phyloP scores from a whole-genome alignment of 1,284 basidiomycete species.

The Ganoderma lucidum region DNA sequence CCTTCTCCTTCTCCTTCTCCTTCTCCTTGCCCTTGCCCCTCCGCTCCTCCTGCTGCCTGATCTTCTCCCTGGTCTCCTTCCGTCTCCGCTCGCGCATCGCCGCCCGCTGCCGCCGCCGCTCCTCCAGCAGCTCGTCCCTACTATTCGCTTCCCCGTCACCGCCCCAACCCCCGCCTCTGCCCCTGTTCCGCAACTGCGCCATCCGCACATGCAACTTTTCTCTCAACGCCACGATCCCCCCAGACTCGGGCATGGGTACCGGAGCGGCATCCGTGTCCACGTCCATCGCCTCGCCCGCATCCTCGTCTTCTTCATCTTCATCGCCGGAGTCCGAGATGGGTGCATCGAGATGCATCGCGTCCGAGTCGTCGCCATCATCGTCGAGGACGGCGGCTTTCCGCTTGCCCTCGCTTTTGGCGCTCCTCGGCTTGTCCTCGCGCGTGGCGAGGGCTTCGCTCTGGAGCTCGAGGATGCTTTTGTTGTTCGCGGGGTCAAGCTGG shows the following conservation, averaged over 20 bases:
- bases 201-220: conserved; percentile 85
- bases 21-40: conserved; percentile 58
- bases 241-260: conserved; percentile 74
- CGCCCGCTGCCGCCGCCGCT: conserved; percentile 77
- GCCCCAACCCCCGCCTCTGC: conserved; percentile 52
- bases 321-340: conserved; percentile 40
- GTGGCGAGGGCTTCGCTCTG: conserved; percentile 60
- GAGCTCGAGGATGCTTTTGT: conserved; percentile 83
- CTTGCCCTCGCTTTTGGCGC: conserved; percentile 53
- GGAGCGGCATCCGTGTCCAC: conserved; percentile 37
- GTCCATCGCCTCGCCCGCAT: conserved; percentile 39
- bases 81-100: conserved; percentile 84
- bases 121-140: conserved; percentile 84
- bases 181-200: conserved; percentile 60
- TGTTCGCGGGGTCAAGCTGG: conserved; percentile 87
- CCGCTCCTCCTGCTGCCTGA: conserved; percentile 62
- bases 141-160: conserved; percentile 57
- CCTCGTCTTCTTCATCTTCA: conserved; percentile 40
- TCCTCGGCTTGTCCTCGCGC: conserved; percentile 36
- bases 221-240: conserved; percentile 76
- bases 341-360: conserved; percentile 45
- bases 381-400: conserved; percentile 53
- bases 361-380: conserved; percentile 46
- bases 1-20: conserved; percentile 40
- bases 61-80: conserved; percentile 87